Percentiles rank a stretch among this genome's conserved stretches.
Conservation (phyloP, 225 moss, liverwort and hornwort genomes). For the Physcomitrium patens region DNA sequence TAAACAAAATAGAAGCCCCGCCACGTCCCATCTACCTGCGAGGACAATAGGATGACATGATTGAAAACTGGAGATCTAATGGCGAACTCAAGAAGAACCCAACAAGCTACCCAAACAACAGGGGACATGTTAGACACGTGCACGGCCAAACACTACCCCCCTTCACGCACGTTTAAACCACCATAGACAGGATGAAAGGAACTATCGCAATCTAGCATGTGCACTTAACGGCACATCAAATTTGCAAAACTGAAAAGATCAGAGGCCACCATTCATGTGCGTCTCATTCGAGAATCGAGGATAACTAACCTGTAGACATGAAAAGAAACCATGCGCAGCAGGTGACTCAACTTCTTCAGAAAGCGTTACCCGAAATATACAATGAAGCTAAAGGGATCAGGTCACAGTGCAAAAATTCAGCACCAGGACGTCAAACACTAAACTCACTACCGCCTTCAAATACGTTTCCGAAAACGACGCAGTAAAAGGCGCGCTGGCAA, state of each 20-base stretch:
- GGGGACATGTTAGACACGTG: too few relatives aligned
- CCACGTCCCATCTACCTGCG: too few relatives aligned
- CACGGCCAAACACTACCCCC: too few relatives aligned
- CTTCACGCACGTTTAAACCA: too few relatives aligned
- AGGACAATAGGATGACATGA: too few relatives aligned
- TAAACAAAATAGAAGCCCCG: too few relatives aligned
- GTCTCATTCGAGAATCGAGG: conserved; percentile 17
- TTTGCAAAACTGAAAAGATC: conserved; percentile 13
- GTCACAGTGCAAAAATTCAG: neutral
- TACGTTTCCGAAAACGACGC: neutral
- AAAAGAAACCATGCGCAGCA: neutral
- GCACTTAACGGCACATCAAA: too few relatives aligned
- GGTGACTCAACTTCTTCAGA: neutral
- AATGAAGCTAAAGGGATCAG: conserved; percentile 20
- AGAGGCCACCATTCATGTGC: neutral
- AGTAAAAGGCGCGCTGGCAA: conserved; percentile 2
- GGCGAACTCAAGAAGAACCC: too few relatives aligned
- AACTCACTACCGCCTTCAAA: neutral
- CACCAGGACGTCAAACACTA: neutral
- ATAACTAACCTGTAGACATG: neutral
- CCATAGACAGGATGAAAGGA: too few relatives aligned
- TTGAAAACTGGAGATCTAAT: too few relatives aligned
- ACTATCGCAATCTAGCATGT: too few relatives aligned
- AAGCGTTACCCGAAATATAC: neutral
- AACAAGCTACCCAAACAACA: too few relatives aligned